Evolutionary conservation across 345 rosid species (phyloP).

Genomic region (Pelargonium nanum): DNA sequence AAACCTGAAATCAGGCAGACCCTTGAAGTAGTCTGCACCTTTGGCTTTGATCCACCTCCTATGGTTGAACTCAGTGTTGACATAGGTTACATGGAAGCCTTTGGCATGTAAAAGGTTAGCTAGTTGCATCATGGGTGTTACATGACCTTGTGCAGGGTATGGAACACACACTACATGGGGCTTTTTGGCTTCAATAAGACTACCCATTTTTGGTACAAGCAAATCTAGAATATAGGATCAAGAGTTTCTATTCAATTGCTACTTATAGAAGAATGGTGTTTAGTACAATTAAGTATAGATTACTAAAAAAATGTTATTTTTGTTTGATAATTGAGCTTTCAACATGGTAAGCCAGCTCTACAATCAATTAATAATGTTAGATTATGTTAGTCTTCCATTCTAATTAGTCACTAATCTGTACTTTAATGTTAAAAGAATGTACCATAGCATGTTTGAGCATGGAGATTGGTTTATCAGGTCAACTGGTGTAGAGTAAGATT

Average conservation of each 20-base stretch:
- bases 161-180: constrained; percentile 19
- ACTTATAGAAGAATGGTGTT: neutral
- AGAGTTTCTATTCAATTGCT: no score
- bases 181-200: neutral
- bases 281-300: no score
- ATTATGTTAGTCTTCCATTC: no score
- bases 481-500: no score
- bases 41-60: constrained; percentile 10
- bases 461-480: no score
- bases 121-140: constrained; percentile 14
- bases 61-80: constrained; percentile 18
- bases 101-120: constrained; percentile 17
- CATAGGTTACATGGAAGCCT: constrained; percentile 19
- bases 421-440: no score
- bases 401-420: no score
- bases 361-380: no score
- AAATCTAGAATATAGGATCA: neutral
- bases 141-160: constrained; percentile 20
- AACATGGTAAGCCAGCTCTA: no score
- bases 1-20: constrained; percentile 15
- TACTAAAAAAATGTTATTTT: no score
- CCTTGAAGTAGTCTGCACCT: constrained; percentile 6
- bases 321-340: no score
- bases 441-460: no score
- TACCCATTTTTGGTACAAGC: neutral